Evolutionary conservation across 2,329 filamentous ascomycete genomes (phyloP).

Genomic region (Escovopsis sp.): DNA sequence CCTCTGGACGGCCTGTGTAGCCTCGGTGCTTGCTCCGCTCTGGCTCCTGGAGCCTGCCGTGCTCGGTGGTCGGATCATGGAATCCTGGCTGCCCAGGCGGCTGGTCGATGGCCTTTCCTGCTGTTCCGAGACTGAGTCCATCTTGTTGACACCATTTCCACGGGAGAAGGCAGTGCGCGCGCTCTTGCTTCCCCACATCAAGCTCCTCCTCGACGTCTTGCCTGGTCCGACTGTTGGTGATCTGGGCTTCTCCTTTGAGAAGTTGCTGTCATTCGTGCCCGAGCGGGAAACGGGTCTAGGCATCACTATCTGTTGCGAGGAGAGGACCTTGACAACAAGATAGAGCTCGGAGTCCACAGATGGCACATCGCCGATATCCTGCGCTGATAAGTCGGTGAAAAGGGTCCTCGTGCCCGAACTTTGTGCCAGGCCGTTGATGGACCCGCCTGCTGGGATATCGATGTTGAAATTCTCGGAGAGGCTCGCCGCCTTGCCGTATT

Average conservation of each 20-base stretch:
- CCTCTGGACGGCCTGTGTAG: constrained; percentile 26
- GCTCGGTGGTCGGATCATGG: constrained; percentile 28
- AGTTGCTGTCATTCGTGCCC: constrained; percentile 27
- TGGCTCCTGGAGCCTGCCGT: constrained; percentile 36
- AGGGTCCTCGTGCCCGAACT: constrained; percentile 64
- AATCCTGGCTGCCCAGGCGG: constrained; percentile 28
- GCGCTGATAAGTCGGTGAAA: constrained; percentile 70
- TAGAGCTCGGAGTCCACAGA: constrained; percentile 60
- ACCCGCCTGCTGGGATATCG: constrained; percentile 59
- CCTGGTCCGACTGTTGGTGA: constrained; percentile 32
- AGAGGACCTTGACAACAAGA: constrained; percentile 66
- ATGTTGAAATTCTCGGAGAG: constrained; percentile 75
- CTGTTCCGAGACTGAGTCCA: constrained; percentile 42
- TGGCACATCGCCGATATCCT: constrained; percentile 49
- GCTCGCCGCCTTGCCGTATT: constrained; percentile 45
- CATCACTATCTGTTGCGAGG: constrained; percentile 33
- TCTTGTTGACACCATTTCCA: constrained; percentile 29
- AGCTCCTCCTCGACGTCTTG: constrained; percentile 42
- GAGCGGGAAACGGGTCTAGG: constrained; percentile 35
- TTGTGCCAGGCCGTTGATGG: constrained; percentile 47
- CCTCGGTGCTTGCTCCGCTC: constrained; percentile 6
- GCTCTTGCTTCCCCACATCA: constrained; percentile 55
- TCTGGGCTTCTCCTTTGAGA: constrained; percentile 29
- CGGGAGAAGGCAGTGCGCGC: constrained; percentile 39
- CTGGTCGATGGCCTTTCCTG: constrained; percentile 23